These are phyloP conservation scores for Xylaria acuta DNA, from an alignment of 495 filamentous ascomycete genomes.

Conservation along the genomic window DNA sequence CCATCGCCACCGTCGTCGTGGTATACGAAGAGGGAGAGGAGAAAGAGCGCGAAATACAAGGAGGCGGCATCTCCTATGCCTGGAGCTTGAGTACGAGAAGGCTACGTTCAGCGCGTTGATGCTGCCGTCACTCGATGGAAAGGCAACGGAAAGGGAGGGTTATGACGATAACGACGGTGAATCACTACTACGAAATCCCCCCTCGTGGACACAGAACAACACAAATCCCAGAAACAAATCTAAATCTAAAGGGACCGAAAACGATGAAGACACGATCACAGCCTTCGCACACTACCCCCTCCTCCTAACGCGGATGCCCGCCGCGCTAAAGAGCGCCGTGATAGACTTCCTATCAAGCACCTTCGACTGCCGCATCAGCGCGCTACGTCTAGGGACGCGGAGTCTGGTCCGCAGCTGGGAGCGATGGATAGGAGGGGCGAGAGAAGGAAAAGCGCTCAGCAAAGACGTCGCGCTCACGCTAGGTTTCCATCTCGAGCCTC, in stretches of 20 bases:
- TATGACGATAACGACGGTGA: constrained; percentile 1
- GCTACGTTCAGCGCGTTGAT: constrained; percentile 49
- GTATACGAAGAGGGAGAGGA: background rate
- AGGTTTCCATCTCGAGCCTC: constrained; percentile 46
- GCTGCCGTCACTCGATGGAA: constrained; percentile 38
- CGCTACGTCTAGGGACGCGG: constrained; percentile 51
- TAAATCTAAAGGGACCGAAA: background rate
- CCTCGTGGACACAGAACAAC: constrained; percentile 34
- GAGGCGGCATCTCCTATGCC: constrained; percentile 35
- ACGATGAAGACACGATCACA: constrained; percentile 1
- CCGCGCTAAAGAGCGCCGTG: constrained; percentile 46
- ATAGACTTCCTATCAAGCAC: constrained; percentile 51
- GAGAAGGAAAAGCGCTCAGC: constrained; percentile 29
- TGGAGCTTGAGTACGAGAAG: constrained; percentile 50
- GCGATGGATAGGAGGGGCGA: constrained; percentile 41
- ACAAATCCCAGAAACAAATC: background rate
- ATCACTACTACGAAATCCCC: background rate
- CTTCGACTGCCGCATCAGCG: constrained; percentile 56
- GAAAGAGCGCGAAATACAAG: constrained; percentile 5
- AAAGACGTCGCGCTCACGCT: constrained; percentile 51
- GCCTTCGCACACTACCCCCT: constrained; percentile 48
- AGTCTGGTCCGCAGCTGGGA: constrained; percentile 49
- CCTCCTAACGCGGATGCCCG: constrained; percentile 54
- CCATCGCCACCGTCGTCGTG: constrained; percentile 9
- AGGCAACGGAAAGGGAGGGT: background rate